Conservation (phyloP, 176 grass and related monocot species). For the Carex cristatella region DNA sequence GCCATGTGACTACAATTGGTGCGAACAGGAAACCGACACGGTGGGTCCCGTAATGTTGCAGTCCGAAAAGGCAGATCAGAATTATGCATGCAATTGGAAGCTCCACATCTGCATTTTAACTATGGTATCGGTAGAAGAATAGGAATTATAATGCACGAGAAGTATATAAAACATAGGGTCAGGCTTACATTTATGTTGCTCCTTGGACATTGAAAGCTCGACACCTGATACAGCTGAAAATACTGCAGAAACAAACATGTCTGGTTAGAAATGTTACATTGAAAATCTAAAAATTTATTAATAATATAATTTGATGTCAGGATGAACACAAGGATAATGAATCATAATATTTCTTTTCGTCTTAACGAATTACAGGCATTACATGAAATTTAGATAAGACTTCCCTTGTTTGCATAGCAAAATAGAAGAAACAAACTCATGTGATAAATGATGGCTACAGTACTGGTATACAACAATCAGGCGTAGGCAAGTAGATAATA, state of each 20-base stretch:
- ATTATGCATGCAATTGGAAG: conserved; percentile 79
- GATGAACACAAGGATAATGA: neutral
- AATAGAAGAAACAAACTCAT: neutral
- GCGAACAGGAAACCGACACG: conserved; percentile 90
- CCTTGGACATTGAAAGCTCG: conserved; percentile 82
- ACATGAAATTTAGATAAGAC: neutral
- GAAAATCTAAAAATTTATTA: neutral
- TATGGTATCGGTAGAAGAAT: neutral
- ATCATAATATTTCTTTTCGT: neutral
- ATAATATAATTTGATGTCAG: neutral
- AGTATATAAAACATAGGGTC: neutral
- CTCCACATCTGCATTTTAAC: conserved; percentile 80
- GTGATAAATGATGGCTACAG: neutral
- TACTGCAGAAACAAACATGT: conserved; percentile 43
- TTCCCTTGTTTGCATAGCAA: neutral
- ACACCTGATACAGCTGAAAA: conserved; percentile 96
- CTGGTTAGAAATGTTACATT: neutral
- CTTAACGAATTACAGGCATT: neutral
- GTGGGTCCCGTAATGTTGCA: conserved; percentile 98
- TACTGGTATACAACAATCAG: neutral
- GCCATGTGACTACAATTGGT: conserved; percentile 81
- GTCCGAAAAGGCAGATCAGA: conserved; percentile 67
- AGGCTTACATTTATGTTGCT: conserved; percentile 98
- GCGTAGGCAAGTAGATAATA: neutral
- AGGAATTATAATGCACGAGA: neutral